Evolutionary conservation across 352 stramenopile species (phyloP), one percentile per base, ranked within the genome.

Genomic region (Pythium vanterpoolii): DNA sequence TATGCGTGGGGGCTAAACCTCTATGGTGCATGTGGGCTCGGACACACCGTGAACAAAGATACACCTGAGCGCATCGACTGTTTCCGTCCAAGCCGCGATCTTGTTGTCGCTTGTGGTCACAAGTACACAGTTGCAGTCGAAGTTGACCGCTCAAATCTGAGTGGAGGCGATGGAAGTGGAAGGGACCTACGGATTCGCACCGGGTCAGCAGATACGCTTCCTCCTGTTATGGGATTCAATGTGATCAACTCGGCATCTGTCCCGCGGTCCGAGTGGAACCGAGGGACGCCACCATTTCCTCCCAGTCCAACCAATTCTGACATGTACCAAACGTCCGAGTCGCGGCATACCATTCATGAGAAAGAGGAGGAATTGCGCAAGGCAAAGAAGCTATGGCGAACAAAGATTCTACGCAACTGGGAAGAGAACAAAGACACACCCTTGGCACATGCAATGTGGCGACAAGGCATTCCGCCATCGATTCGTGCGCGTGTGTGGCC

Each of bases 361-460:
- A 88, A 85, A 28, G 84, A 94, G 51, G 82, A 92, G 64, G 84
- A 90, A 48, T 60, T 94, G 16, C 82, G 82, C 10, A 82, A 82
- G n/a, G 75, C 79, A 3, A 94, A 92, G 64, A 92, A 90, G 52
- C 60, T 95, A 4, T 95, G 85, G 85, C 72, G 79, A 36, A 93
- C 82, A 11, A 72, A 81, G 24, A 89, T 95, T 30, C 59, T 95
- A 16, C 72, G 77, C 8, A 70, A 93, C 49, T 95, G 85, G 85
- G 79, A 92, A 54, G 73, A 86, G 46, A 87, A 74, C 48, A 84
- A 81, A 51, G 76, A 91, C 48, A 90, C 81, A 8, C 74, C 81
- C 11, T 49, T 95, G 27, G 82, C 85, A 11, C 83, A 93, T 34
- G 74, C 85, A 23, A 65, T 95, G 43, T 95, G 85, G 85, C 69